Percentiles rank a stretch among this genome's conserved stretches.
These are phyloP conservation scores for Agrocybe pediades DNA, from an alignment of 768 basidiomycete genomes.

Conservation along the genomic window DNA sequence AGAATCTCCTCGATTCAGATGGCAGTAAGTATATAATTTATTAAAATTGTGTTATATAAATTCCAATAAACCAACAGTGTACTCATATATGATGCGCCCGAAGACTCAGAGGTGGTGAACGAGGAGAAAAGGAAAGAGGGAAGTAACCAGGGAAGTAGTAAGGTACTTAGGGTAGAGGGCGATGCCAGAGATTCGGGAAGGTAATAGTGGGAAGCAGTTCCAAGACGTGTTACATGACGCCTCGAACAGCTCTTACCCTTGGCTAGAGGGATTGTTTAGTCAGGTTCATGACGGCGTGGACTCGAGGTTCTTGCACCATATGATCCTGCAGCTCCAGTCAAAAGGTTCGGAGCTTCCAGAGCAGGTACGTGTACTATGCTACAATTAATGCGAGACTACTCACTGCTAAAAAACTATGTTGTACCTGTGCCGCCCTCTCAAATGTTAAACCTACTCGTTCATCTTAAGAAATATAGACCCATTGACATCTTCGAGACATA, in stretches of 20 bases:
- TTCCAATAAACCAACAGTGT: neutral
- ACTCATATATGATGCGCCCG: conserved; percentile 24
- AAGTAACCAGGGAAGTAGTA: too few relatives aligned
- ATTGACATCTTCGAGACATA: too few relatives aligned
- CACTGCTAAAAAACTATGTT: too few relatives aligned
- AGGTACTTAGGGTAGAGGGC: conserved; percentile 48
- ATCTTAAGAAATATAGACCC: too few relatives aligned
- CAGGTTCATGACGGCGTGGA: conserved; percentile 87
- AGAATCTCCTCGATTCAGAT: neutral
- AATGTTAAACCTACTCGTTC: too few relatives aligned
- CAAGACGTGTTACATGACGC: conserved; percentile 71
- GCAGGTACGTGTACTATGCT: too few relatives aligned
- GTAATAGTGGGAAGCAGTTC: conserved; percentile 80
- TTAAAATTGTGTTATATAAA: neutral
- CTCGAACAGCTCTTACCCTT: conserved; percentile 41
- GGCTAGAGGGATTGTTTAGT: conserved; percentile 43
- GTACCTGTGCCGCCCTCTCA: too few relatives aligned
- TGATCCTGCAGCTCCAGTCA: conserved; percentile 48
- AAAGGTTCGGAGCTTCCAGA: too few relatives aligned
- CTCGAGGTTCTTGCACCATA: conserved; percentile 75
- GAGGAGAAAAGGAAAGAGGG: conserved; percentile 51
- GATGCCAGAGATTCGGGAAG: conserved; percentile 62
- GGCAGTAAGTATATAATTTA: neutral
- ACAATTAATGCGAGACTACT: too few relatives aligned
- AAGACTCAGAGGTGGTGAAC: conserved; percentile 54